A percentile compares a stretch with the other conserved stretches of the same genome.
Evolutionary conservation across 2,329 filamentous ascomycete genomes (phyloP).

Genomic region (Graphilbum ipis-grandicollis): DNA sequence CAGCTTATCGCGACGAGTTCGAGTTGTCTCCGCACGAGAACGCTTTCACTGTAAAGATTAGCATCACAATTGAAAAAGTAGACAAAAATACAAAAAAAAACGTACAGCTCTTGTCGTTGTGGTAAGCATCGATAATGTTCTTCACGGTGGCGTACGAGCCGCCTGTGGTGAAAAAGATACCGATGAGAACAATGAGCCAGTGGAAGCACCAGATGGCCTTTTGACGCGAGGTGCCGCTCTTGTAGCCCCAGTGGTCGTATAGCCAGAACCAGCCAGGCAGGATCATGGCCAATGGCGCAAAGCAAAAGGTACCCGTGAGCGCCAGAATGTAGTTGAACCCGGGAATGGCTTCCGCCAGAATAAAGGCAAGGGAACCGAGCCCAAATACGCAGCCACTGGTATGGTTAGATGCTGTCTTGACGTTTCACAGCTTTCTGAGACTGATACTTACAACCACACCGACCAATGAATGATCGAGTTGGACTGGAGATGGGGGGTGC

Average conservation of each 20-base stretch:
- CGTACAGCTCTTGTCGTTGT: neutral
- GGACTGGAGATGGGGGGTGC: slow-evolving; percentile 13
- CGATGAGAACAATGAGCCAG: slow-evolving; percentile 24
- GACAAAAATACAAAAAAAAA: no score
- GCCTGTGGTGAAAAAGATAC: slow-evolving; percentile 28
- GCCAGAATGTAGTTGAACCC: slow-evolving; percentile 7
- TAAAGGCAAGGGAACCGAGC: slow-evolving; percentile 2
- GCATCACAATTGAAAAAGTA: no score
- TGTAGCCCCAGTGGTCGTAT: slow-evolving; percentile 14
- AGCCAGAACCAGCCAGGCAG: slow-evolving; percentile 4
- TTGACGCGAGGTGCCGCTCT: slow-evolving; percentile 20
- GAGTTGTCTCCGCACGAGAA: slow-evolving; percentile 2
- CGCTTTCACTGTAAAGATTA: neutral
- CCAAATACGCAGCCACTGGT: neutral
- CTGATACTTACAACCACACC: slow-evolving; percentile 10
- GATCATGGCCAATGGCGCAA: slow-evolving; percentile 8
- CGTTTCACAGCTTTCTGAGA: neutral
- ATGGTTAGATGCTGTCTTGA: neutral
- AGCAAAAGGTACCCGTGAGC: slow-evolving; percentile 3
- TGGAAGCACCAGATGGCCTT: slow-evolving; percentile 17
- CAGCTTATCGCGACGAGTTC: neutral
- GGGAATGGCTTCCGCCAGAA: slow-evolving; percentile 6
- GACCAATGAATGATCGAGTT: slow-evolving; percentile 14
- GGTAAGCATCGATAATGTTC: slow-evolving; percentile 1
- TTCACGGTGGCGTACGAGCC: slow-evolving; percentile 31